These are phyloP conservation scores for Thielaviopsis cerberus DNA, from an alignment of 2,329 filamentous ascomycete genomes.

Conservation along the genomic window DNA sequence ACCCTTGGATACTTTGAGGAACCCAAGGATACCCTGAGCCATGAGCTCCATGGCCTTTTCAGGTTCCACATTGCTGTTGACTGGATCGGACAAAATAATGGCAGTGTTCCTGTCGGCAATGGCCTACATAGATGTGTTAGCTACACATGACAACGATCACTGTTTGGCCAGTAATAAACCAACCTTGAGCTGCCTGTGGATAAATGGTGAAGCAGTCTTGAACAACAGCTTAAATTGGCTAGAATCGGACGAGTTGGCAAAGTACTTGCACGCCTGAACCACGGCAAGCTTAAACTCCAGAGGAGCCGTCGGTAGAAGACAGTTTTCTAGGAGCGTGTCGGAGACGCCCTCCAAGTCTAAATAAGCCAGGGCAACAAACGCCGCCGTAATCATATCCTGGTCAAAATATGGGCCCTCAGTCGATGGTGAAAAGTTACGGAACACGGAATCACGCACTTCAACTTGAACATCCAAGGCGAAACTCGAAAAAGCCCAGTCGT, in stretches of 20 bases:
- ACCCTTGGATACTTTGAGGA: conserved; percentile 31
- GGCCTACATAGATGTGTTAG: conserved; percentile 11
- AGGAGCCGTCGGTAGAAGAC: conserved; percentile 38
- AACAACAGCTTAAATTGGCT: conserved; percentile 37
- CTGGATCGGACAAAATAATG: conserved; percentile 3
- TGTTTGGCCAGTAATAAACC: conserved; percentile 12
- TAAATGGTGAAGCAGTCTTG: conserved; percentile 33
- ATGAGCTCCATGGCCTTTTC: conserved; percentile 23
- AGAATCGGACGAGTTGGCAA: conserved; percentile 33
- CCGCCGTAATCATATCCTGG: conserved; percentile 45
- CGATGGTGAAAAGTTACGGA: conserved; percentile 31
- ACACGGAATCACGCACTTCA: conserved; percentile 47
- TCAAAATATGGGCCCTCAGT: conserved; percentile 36
- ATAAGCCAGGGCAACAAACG: conserved; percentile 46
- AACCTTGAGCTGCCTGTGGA: conserved; percentile 39
- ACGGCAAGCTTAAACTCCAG: conserved; percentile 42
- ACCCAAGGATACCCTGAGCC: conserved; percentile 35
- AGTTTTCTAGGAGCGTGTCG: conserved; percentile 36
- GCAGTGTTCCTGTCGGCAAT: conserved; percentile 7
- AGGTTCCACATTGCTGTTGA: conserved; percentile 1
- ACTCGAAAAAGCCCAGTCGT: conserved; percentile 44
- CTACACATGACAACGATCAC: too few species aligned
- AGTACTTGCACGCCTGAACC: conserved; percentile 43
- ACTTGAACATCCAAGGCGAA: conserved; percentile 53
- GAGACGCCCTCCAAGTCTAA: conserved; percentile 41